Evolutionary conservation across 116 monocot genomes (phyloP).

Genomic region (Dioscorea cayenensis): DNA sequence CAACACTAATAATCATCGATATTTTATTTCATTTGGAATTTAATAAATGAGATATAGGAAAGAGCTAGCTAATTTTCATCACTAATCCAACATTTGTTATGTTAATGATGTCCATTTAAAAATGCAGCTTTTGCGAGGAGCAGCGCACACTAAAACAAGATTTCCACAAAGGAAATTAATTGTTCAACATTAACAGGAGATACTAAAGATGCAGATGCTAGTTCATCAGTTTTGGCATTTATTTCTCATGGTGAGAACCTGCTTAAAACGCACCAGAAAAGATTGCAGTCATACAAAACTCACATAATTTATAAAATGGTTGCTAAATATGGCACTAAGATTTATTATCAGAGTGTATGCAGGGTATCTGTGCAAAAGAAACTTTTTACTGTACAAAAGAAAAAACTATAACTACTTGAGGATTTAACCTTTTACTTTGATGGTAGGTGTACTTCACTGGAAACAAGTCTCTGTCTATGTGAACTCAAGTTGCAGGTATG

Average conservation of each 20-base stretch:
- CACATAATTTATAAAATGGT: background rate
- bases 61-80: too few relatives aligned
- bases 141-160: constrained; percentile 37
- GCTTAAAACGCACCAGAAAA: constrained; percentile 53
- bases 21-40: too few relatives aligned
- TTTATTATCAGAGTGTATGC: background rate
- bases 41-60: too few relatives aligned
- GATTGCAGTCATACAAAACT: constrained; percentile 4
- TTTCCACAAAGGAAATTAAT: constrained; percentile 29
- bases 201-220: constrained; percentile 15
- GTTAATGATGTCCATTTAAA: background rate
- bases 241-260: constrained; percentile 39
- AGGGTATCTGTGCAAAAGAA: background rate
- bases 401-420: background rate
- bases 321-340: background rate
- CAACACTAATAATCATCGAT: too few relatives aligned
- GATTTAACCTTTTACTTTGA: background rate
- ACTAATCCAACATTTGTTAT: too few relatives aligned
- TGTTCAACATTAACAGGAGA: constrained; percentile 10
- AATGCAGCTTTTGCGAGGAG: constrained; percentile 36
- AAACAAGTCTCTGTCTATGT: constrained; percentile 36
- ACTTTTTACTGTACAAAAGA: background rate
- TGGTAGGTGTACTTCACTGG: constrained; percentile 48
- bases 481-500: constrained; percentile 38
- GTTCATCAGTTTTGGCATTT: constrained; percentile 24